A percentile compares a stretch with the other conserved stretches of the same genome.
Evolutionary conservation across 176 grass and related monocot species (phyloP).

Genomic region (Oryza brachyantha): DNA sequence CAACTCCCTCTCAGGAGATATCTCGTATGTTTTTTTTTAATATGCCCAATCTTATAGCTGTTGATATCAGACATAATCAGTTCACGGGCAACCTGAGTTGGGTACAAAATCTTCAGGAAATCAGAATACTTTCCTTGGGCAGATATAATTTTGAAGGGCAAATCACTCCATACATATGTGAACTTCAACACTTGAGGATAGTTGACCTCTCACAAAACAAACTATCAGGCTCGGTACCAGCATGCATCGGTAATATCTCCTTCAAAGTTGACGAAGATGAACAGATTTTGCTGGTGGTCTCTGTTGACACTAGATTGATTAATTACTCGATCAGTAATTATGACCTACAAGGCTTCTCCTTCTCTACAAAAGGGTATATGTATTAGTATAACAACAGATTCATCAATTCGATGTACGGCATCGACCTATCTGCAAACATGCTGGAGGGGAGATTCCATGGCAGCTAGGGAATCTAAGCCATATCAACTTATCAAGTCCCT

Average conservation of each 20-base stretch:
- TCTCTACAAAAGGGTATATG: slow-evolving; percentile 4
- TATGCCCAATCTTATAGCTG: background rate
- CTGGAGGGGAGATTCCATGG: slow-evolving; percentile 13
- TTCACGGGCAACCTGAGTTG: background rate
- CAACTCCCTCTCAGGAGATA: slow-evolving; percentile 22
- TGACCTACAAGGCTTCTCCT: background rate
- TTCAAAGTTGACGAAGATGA: background rate
- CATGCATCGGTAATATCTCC: slow-evolving; percentile 27
- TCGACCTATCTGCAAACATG: slow-evolving; percentile 31
- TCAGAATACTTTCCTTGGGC: background rate
- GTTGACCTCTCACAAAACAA: slow-evolving; percentile 19
- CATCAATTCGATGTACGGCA: background rate
- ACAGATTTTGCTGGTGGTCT: background rate
- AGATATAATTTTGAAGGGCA: slow-evolving; percentile 11
- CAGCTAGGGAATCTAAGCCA: slow-evolving; percentile 14
- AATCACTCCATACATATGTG: slow-evolving; percentile 14
- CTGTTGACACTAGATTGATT: too few relatives aligned
- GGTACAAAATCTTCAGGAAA: background rate
- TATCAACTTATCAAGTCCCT: slow-evolving; percentile 10
- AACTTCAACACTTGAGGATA: background rate
- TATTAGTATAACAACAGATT: background rate
- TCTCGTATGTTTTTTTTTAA: background rate
- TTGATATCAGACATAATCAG: slow-evolving; percentile 14
- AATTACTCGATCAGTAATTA: background rate
- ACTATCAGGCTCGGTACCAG: slow-evolving; percentile 21